Conservation (phyloP, 2,329 filamentous ascomycete species). For the Thelonectria rubi region DNA sequence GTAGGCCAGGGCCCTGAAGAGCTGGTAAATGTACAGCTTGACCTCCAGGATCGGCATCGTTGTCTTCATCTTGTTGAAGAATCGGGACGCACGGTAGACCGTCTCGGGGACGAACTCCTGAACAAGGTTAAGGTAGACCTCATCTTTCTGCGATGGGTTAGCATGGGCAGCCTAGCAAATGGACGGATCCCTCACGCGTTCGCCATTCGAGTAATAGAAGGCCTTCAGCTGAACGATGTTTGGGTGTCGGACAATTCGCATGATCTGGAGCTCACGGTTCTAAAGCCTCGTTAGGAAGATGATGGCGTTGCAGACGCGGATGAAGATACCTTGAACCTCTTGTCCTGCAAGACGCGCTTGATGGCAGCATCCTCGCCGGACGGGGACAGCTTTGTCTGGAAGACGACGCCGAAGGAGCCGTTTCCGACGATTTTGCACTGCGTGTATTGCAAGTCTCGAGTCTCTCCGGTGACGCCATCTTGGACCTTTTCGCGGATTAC, state of each 20-base stretch:
- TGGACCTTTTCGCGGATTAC: constrained; percentile 99
- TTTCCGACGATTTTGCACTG: constrained; percentile 99
- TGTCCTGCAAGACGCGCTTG: constrained; percentile 98
- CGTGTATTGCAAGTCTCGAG: constrained; percentile 95
- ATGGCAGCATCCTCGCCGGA: constrained; percentile 98
- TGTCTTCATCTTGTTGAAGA: constrained; percentile 99
- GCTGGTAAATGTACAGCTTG: constrained; percentile 99
- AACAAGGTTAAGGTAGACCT: constrained; percentile 97
- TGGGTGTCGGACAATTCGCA: constrained; percentile 98
- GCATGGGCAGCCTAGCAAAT: constrained; percentile 6
- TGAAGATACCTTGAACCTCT: constrained; percentile 90
- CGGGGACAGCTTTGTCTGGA: constrained; percentile 98
- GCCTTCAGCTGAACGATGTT: constrained; percentile 99
- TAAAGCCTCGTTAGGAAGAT: constrained; percentile 52
- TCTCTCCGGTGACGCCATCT: constrained; percentile 96
- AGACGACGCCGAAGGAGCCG: constrained; percentile 97
- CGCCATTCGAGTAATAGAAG: constrained; percentile 99
- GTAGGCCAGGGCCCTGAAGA: constrained; percentile 97
- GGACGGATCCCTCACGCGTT: constrained; percentile 72
- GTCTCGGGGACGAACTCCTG: constrained; percentile 99
- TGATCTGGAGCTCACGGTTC: constrained; percentile 99
- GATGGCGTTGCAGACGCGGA: background rate
- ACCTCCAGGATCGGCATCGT: constrained; percentile 99
- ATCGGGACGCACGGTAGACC: constrained; percentile 95
- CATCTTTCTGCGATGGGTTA: constrained; percentile 76